Conservation (phyloP, 176 grass and related monocot genomes). For the Zizania latifolia region DNA sequence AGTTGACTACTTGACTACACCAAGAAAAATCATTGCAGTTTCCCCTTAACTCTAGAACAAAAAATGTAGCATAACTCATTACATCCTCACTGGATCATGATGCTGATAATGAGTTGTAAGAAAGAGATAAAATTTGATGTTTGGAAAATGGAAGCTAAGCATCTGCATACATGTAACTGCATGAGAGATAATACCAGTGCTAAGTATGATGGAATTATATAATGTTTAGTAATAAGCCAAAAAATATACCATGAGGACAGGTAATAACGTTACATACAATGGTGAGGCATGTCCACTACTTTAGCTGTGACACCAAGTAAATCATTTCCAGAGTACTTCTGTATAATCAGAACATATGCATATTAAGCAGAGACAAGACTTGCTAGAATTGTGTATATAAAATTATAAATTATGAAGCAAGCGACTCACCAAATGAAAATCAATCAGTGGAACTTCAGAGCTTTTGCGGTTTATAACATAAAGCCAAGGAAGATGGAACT, state of each 20-base stretch:
- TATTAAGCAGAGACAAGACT: constrained; percentile 20
- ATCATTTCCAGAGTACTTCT: constrained; percentile 95
- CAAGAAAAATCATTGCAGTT: neutral
- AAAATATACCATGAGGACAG: neutral
- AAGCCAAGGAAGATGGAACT: constrained; percentile 96
- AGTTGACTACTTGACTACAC: neutral
- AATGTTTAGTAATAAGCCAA: neutral
- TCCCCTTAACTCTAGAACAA: neutral
- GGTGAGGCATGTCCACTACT: constrained; percentile 95
- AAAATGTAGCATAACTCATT: neutral
- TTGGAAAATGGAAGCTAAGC: too few species aligned
- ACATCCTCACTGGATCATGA: neutral
- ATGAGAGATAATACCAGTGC: neutral
- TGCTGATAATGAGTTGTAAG: neutral
- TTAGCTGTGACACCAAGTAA: constrained; percentile 89
- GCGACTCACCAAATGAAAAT: constrained; percentile 92
- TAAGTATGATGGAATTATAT: constrained; percentile 6
- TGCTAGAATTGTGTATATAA: constrained; percentile 9
- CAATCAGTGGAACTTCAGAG: constrained; percentile 86
- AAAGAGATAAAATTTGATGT: neutral
- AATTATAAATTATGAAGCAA: neutral
- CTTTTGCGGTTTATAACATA: constrained; percentile 96
- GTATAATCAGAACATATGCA: constrained; percentile 34
- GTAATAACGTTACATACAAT: constrained; percentile 50
- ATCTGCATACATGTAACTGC: too few species aligned